Evolutionary conservation across 2,329 filamentous ascomycete genomes (phyloP).

Genomic region (Arthrobotrys sinensis): DNA sequence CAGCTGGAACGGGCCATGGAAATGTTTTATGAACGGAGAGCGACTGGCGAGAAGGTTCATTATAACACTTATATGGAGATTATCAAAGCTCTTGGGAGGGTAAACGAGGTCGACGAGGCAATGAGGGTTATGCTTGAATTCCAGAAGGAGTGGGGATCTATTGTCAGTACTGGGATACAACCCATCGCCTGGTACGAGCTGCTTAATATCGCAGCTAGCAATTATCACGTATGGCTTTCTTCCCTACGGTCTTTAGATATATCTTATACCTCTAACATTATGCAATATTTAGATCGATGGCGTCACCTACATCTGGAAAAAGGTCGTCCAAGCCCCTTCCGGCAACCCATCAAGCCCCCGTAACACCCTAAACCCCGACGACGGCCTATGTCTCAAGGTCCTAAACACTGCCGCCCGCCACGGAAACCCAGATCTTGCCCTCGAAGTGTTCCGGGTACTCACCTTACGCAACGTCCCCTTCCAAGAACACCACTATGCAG

Average conservation of each 20-base stretch:
- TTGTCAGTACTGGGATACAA: constrained; percentile 68
- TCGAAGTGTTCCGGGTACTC: constrained; percentile 78
- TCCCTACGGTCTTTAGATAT: background rate
- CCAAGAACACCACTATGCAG: constrained; percentile 81
- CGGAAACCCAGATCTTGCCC: constrained; percentile 78
- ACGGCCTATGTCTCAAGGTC: constrained; percentile 77
- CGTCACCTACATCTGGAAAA: constrained; percentile 80
- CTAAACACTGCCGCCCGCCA: constrained; percentile 80
- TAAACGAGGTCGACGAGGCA: constrained; percentile 83
- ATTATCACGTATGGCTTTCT: constrained; percentile 70
- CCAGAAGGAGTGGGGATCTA: constrained; percentile 65
- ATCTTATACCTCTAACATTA: background rate
- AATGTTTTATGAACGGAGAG: constrained; percentile 63
- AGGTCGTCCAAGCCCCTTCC: constrained; percentile 71
- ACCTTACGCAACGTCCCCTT: constrained; percentile 73
- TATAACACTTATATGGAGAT: constrained; percentile 80
- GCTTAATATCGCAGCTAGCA: constrained; percentile 80
- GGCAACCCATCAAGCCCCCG: constrained; percentile 62
- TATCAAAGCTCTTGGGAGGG: constrained; percentile 79
- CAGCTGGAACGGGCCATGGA: constrained; percentile 85
- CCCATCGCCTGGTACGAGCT: constrained; percentile 78
- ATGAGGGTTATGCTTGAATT: constrained; percentile 77
- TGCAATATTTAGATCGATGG: constrained; percentile 72
- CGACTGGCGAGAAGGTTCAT: constrained; percentile 78
- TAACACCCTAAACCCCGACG: constrained; percentile 75